phyloP scores from a whole-genome alignment of 2,329 filamentous ascomycete genomes.

The Blumeria graminis region DNA sequence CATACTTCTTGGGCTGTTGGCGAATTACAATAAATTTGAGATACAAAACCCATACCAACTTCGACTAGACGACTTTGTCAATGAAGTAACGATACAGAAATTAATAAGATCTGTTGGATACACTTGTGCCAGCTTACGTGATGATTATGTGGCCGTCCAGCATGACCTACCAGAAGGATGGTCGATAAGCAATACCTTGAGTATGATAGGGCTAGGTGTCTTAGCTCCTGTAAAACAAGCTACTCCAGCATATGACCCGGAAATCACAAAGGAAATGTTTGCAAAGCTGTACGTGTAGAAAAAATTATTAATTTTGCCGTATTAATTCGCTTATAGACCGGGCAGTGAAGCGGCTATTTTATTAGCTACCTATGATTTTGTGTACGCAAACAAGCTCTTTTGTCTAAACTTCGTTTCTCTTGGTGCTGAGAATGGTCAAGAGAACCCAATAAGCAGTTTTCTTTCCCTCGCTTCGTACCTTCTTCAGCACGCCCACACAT shows the following conservation, averaged over 20 bases:
- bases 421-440: slow-evolving; percentile 34
- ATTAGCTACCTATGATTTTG: slow-evolving; percentile 77
- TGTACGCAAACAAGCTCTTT: slow-evolving; percentile 85
- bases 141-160: slow-evolving; percentile 62
- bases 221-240: slow-evolving; percentile 45
- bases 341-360: slow-evolving; percentile 56
- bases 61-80: slow-evolving; percentile 83
- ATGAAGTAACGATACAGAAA: slow-evolving; percentile 64
- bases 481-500: slow-evolving; percentile 77
- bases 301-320: neutral
- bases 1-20: slow-evolving; percentile 59
- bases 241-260: slow-evolving; percentile 41
- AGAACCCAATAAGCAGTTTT: slow-evolving; percentile 58
- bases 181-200: slow-evolving; percentile 58
- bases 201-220: slow-evolving; percentile 60
- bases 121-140: slow-evolving; percentile 42
- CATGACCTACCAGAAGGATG: slow-evolving; percentile 81
- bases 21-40: slow-evolving; percentile 99
- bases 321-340: slow-evolving; percentile 28
- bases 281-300: slow-evolving; percentile 38
- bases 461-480: slow-evolving; percentile 82
- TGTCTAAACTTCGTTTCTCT: slow-evolving; percentile 58
- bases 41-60: slow-evolving; percentile 90
- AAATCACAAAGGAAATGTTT: slow-evolving; percentile 66
- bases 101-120: slow-evolving; percentile 55